These are phyloP conservation scores for Climacium dendroides DNA, from an alignment of 225 moss, liverwort and hornwort genomes.

Conservation along the genomic window DNA sequence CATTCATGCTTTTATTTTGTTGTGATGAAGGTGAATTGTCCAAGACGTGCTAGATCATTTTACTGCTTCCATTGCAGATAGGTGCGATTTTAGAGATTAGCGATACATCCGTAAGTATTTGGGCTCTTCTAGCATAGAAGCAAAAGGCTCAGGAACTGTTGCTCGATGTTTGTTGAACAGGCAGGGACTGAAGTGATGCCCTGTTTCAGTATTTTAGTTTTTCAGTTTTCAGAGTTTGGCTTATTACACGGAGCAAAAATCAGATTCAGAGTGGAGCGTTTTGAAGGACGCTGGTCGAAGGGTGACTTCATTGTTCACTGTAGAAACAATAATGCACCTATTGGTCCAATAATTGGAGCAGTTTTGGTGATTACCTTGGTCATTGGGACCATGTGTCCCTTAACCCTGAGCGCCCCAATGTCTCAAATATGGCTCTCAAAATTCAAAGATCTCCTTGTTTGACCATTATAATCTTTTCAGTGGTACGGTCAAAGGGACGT, in stretches of 20 bases:
- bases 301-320: neutral
- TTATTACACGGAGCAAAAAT: neutral
- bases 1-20: neutral
- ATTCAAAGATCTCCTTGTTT: no score
- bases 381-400: neutral
- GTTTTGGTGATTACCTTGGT: neutral
- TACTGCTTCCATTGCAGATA: neutral
- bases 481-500: no score
- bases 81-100: neutral
- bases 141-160: neutral
- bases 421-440: no score
- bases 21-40: neutral
- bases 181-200: neutral
- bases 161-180: neutral
- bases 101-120: neutral
- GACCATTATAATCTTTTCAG: no score
- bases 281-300: neutral
- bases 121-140: neutral
- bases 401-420: no score
- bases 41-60: neutral
- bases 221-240: neutral
- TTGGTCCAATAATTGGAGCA: neutral
- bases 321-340: neutral
- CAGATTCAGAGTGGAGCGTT: neutral
- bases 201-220: neutral